Conservation (phyloP, 2,329 filamentous ascomycete genomes). For the Aspergillus versicolor region DNA sequence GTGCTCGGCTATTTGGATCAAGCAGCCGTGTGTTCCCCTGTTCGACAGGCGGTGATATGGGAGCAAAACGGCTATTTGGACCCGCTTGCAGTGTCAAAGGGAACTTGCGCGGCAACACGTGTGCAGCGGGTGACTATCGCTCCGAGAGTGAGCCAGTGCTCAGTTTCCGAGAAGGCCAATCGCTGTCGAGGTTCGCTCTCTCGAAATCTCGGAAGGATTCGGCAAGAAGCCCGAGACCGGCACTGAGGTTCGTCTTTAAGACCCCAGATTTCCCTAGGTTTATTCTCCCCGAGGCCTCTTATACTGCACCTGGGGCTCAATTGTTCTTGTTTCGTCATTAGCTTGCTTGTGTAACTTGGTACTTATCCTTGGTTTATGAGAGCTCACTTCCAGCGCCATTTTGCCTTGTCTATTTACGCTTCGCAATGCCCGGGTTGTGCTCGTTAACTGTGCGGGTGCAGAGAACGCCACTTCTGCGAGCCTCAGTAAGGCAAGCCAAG, state of each 20-base stretch:
- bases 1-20: background rate
- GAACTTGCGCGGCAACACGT: background rate
- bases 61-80: background rate
- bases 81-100: background rate
- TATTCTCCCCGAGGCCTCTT: background rate
- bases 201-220: slow-evolving; percentile 12
- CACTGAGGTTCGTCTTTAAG: background rate
- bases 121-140: background rate
- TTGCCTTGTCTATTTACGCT: background rate
- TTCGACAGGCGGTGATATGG: background rate
- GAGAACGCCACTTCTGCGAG: slow-evolving; percentile 5
- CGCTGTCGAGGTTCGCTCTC: background rate
- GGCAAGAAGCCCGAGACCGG: slow-evolving; percentile 17
- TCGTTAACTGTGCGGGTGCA: slow-evolving; percentile 22
- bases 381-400: background rate
- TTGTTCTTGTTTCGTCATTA: background rate
- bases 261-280: slow-evolving; percentile 10
- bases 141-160: background rate
- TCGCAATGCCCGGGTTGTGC: slow-evolving; percentile 20
- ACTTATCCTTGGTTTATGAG: background rate
- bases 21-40: background rate
- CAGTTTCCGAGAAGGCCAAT: slow-evolving; percentile 22
- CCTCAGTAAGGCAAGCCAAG: slow-evolving; percentile 11
- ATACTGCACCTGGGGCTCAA: background rate
- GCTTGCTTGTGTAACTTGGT: background rate